Evolutionary conservation across 345 rosid genomes (phyloP).

Genomic region (Heritiera littoralis): DNA sequence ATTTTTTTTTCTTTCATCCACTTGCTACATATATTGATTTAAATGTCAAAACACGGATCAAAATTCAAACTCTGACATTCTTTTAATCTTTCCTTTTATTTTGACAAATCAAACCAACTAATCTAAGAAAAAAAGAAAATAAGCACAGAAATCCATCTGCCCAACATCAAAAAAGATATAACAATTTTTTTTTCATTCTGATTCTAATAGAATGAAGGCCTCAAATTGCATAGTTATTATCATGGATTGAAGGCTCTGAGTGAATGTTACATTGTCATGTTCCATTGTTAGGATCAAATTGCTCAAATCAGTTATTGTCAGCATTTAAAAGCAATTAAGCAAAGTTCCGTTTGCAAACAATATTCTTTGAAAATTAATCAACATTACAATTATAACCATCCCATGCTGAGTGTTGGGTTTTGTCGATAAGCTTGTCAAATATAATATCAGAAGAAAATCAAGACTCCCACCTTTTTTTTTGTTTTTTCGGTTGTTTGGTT

Average conservation of each 20-base stretch:
- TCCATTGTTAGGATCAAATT: background rate
- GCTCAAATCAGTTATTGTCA: background rate
- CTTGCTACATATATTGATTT: no score
- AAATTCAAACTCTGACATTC: no score
- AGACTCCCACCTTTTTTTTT: background rate
- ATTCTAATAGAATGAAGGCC: background rate
- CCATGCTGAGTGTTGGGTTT: no score
- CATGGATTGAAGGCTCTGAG: background rate
- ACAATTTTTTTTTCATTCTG: background rate
- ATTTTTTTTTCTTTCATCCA: no score
- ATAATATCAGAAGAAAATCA: background rate
- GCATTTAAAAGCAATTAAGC: background rate
- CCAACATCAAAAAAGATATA: no score
- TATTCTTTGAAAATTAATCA: background rate
- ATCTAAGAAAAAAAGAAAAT: no score
- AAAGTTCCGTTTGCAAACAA: background rate
- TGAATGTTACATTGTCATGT: background rate
- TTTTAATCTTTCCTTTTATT: no score
- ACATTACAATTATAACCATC: no score
- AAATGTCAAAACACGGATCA: no score
- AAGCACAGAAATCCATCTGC: no score
- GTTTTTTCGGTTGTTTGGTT: background rate
- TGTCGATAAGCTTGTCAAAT: background rate
- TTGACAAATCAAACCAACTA: no score
- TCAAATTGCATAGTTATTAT: no score